Base-by-base conservation (phyloP, 2,329 filamentous ascomycete genomes). In the Pseudogymnoascus sp. region DNA sequence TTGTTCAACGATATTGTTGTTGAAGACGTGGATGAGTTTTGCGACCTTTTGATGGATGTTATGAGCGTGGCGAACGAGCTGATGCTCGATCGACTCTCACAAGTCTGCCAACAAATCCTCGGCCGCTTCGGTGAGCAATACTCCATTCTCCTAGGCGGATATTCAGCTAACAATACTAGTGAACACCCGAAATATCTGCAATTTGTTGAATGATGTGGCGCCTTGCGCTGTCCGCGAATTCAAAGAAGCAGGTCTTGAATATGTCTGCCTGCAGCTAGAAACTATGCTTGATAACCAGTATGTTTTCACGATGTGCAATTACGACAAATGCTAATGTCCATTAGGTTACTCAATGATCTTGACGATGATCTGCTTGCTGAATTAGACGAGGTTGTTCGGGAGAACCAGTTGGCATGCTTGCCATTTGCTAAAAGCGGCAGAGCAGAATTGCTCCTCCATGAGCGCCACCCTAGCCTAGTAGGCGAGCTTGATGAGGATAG, bases 51-150 rank as follows among this genome's bases (percentile, higher is more conserved):
- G 7, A 83, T 98, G 77, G 92, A 96, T 69, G 90, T 98, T 50
- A 88, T 98, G 83, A 86, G 86, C 63, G 88, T 91, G 61, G 91
- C 93, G 11, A 95, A 99, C 72, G 93, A 99, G 75, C 78, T 99
- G 63, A 97, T 99, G 93, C 82, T 99, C 56, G 92, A 97, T 72
- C 84, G 93, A 6, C 78, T 99, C 4, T 91, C 91, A 4, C 90
- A 96, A 73, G 86, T 96, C 28, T 98, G 95, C 73, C 95, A 99
- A 73, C 86, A 84, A 64, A 78, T 92, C 22, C 84, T 98, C 64
- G 93, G 92, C 37, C 85, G 84, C 60, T 96, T 95, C 75, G 85
- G 84, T 86, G 74, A 70, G 79, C 5, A 14, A 26, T 61, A 22
- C 38, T 64, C 19, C 60, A n/a, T 53, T 37, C 10, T 14, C 8